Conservation (phyloP, 1,139 yeast genomes). For the Nakaseomyces glabratus region DNA sequence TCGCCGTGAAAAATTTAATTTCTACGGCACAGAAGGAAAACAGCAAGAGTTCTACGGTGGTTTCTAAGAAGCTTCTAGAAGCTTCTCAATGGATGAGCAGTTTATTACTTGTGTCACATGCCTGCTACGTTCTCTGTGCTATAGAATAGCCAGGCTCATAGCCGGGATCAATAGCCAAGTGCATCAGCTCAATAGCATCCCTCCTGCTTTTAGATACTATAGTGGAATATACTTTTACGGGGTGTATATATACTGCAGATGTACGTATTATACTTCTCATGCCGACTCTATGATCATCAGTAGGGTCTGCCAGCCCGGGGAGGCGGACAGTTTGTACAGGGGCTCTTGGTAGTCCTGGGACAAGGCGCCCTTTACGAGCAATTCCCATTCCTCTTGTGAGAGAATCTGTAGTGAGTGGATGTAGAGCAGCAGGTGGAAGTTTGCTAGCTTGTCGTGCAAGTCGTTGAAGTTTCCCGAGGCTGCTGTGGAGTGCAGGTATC, state of each 20-base stretch:
- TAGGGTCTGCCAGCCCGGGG: constrained; percentile 32
- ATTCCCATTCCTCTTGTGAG: constrained; percentile 41
- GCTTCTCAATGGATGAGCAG: too few species aligned
- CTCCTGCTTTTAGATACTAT: background rate
- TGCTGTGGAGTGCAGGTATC: constrained; percentile 39
- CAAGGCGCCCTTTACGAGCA: constrained; percentile 38
- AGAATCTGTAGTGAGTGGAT: constrained; percentile 46
- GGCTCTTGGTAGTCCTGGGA: constrained; percentile 41
- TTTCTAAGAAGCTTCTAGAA: too few species aligned
- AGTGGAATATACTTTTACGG: background rate
- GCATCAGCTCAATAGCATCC: background rate
- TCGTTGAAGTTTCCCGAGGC: constrained; percentile 27
- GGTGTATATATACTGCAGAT: background rate
- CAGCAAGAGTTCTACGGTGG: too few species aligned
- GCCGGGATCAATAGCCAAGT: too few species aligned
- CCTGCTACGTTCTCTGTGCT: too few species aligned
- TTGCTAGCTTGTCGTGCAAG: constrained; percentile 41
- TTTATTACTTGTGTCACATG: too few species aligned
- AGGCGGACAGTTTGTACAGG: constrained; percentile 40
- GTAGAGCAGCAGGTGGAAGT: constrained; percentile 68
- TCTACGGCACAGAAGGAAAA: too few species aligned
- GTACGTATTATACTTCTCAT: constrained; percentile 10
- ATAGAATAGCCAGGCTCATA: too few species aligned
- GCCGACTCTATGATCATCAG: constrained; percentile 29
- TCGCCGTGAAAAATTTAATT: too few species aligned